Evolutionary conservation across 225 moss, liverwort and hornwort genomes (phyloP).

Genomic region (Ulota crispa): DNA sequence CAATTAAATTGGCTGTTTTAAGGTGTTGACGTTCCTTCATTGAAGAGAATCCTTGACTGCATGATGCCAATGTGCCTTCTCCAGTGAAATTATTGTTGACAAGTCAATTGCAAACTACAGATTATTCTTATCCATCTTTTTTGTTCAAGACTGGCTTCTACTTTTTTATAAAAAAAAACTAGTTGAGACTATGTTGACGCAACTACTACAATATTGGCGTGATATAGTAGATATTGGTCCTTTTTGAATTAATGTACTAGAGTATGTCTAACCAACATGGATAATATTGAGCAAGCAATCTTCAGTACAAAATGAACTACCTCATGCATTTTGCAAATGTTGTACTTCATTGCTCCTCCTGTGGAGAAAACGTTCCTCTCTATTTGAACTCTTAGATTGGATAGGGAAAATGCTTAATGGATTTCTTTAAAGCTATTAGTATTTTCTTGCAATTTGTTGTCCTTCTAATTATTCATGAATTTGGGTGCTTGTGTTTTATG

Average conservation of each 20-base stretch:
- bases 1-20: no score
- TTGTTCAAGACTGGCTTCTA: no score
- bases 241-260: background rate
- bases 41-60: no score
- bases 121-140: no score
- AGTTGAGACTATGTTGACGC: slow-evolving; percentile 13
- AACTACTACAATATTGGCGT: background rate
- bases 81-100: no score
- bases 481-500: slow-evolving; percentile 50
- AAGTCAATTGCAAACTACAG: no score
- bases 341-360: slow-evolving; percentile 2
- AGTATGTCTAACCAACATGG: background rate
- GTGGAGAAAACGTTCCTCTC: background rate
- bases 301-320: background rate
- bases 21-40: no score
- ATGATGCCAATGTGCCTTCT: no score
- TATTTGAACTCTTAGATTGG: background rate
- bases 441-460: background rate
- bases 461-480: slow-evolving; percentile 16
- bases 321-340: background rate
- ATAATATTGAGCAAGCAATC: background rate
- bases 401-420: background rate
- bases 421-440: background rate
- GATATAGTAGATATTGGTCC: background rate
- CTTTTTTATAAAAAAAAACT: no score